Percentiles rank a stretch among this genome's conserved stretches.
Conservation (phyloP, 139 green algal species). For the Micromonas commoda region DNA sequence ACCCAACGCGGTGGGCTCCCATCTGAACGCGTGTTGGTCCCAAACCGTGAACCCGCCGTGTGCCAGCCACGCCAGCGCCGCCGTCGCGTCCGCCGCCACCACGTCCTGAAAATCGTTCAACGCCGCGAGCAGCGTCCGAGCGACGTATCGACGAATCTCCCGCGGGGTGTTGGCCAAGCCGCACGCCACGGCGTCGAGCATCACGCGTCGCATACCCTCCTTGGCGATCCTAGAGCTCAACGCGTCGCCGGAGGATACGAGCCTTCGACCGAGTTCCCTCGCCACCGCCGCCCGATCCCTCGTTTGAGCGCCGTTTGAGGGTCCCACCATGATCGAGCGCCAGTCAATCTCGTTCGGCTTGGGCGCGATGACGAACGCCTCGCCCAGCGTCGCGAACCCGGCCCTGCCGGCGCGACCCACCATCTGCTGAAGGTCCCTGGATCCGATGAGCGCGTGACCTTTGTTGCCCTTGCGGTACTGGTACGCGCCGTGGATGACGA, state of each 20-base stretch:
- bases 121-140: conserved; percentile 10
- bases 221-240: not conserved
- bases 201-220: conserved; percentile 21
- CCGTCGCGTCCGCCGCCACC: not conserved
- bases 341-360: not conserved
- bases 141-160: conserved; percentile 7
- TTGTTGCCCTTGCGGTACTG: not conserved
- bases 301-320: not conserved
- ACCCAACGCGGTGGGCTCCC: not conserved
- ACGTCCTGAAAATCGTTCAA: conserved; percentile 28
- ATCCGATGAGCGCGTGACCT: not conserved
- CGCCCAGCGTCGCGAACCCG: conserved; percentile 31
- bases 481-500: conserved; percentile 34
- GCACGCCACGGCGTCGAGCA: conserved; percentile 13
- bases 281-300: not conserved
- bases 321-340: not conserved
- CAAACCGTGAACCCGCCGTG: not conserved
- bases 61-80: conserved; percentile 1
- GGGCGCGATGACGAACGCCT: not conserved
- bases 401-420: conserved; percentile 40
- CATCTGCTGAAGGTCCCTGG: conserved; percentile 36
- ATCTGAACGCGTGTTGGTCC: not conserved
- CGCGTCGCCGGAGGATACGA: not conserved
- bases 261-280: not conserved
- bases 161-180: not conserved